A percentile compares a stretch with the other conserved stretches of the same genome.
Conservation (phyloP, 2,329 filamentous ascomycete species). For the Sporothrix sp. region DNA sequence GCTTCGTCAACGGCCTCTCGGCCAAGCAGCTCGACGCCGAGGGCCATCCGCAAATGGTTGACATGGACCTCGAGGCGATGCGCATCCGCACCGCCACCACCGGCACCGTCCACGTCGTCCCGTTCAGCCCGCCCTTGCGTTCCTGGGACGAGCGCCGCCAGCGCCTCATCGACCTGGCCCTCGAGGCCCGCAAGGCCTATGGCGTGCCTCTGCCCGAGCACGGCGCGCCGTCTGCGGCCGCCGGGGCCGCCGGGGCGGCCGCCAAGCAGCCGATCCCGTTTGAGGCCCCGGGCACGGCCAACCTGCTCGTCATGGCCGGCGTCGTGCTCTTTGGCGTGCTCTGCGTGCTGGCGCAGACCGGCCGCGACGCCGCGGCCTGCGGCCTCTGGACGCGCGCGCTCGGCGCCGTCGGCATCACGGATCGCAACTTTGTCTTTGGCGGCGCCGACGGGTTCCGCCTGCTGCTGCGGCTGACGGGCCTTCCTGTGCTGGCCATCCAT, state of each 20-base stretch:
- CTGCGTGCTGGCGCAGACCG: constrained; percentile 35
- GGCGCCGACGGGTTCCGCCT: constrained; percentile 43
- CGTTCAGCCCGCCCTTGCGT: constrained; percentile 61
- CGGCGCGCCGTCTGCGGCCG: constrained; percentile 28
- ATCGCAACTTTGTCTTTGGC: constrained; percentile 1
- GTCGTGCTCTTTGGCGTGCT: constrained; percentile 44
- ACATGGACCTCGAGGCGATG: constrained; percentile 56
- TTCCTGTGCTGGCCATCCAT: constrained; percentile 56
- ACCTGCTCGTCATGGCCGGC: constrained; percentile 41
- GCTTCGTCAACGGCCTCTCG: constrained; percentile 54
- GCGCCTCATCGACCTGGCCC: constrained; percentile 61
- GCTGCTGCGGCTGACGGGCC: constrained; percentile 49
- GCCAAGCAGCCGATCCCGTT: constrained; percentile 24
- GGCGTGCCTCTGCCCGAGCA: constrained; percentile 41
- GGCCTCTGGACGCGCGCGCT: constrained; percentile 30
- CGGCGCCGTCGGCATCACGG: neutral
- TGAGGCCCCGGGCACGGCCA: constrained; percentile 32
- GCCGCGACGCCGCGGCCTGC: constrained; percentile 44
- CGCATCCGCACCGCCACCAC: constrained; percentile 44
- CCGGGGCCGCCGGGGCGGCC: constrained; percentile 33
- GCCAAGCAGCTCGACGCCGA: constrained; percentile 23
- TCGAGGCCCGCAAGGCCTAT: constrained; percentile 47
- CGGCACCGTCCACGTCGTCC: constrained; percentile 39
- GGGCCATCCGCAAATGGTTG: constrained; percentile 45
- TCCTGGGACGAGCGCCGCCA: constrained; percentile 57